Evolutionary conservation across 1,284 basidiomycete species (phyloP).

Genomic region (Apiotrichum akiyoshidainum): DNA sequence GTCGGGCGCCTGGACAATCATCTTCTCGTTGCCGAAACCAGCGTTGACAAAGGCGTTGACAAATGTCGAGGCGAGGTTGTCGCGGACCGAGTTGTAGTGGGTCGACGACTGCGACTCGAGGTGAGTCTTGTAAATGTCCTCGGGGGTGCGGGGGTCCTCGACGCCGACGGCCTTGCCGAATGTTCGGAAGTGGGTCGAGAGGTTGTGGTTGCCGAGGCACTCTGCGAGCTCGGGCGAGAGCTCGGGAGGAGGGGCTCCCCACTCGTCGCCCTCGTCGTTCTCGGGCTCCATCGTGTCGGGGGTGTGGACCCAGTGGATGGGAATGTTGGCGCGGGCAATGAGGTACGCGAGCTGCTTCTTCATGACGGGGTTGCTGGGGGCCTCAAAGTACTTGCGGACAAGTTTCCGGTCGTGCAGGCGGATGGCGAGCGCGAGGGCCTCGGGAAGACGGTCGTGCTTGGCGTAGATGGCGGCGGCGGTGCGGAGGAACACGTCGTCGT

Average conservation of each 20-base stretch:
- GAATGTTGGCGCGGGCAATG: slow-evolving; percentile 87
- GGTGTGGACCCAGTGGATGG: slow-evolving; percentile 80
- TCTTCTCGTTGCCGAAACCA: slow-evolving; percentile 97
- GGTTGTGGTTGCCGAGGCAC: slow-evolving; percentile 76
- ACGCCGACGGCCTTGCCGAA: slow-evolving; percentile 96
- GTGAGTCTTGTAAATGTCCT: slow-evolving; percentile 98
- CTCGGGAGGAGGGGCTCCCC: slow-evolving; percentile 54
- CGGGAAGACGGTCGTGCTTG: slow-evolving; percentile 81
- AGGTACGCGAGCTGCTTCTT: slow-evolving; percentile 92
- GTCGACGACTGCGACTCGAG: slow-evolving; percentile 76
- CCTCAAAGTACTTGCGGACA: slow-evolving; percentile 75
- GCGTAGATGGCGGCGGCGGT: slow-evolving; percentile 90
- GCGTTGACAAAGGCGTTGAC: slow-evolving; percentile 99
- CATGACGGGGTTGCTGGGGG: slow-evolving; percentile 86
- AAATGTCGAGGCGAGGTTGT: slow-evolving; percentile 93
- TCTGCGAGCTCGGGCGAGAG: slow-evolving; percentile 79
- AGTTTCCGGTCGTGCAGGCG: slow-evolving; percentile 78
- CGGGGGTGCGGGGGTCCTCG: slow-evolving; percentile 80
- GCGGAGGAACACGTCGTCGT: slow-evolving; percentile 84
- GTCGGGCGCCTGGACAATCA: slow-evolving; percentile 95
- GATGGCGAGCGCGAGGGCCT: slow-evolving; percentile 84
- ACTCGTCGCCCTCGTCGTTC: slow-evolving; percentile 53
- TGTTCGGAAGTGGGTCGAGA: slow-evolving; percentile 80
- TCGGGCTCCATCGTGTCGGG: slow-evolving; percentile 54
- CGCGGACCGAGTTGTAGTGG: slow-evolving; percentile 87